A percentile compares a stretch with the other conserved stretches of the same genome.
These are phyloP conservation scores for Prunus mongolica DNA, from an alignment of 306 rosid species.

Conservation along the genomic window DNA sequence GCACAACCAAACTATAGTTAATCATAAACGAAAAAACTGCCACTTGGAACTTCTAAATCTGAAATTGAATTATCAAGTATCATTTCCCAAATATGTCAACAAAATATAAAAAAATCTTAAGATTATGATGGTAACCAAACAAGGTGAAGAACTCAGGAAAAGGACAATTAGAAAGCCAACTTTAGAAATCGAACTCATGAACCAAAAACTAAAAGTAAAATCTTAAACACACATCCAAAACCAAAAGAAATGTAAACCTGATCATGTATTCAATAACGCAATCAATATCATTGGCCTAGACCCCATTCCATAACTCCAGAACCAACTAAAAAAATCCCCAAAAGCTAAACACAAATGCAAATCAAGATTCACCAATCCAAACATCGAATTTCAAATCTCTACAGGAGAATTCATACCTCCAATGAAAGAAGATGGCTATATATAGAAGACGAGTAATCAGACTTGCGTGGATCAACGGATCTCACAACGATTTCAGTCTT, in stretches of 20 bases:
- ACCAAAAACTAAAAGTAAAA: not conserved
- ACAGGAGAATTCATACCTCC: conserved; percentile 17
- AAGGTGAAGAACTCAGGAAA: not conserved
- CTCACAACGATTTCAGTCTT: not conserved
- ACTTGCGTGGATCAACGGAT: conserved; percentile 13
- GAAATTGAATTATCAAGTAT: not conserved
- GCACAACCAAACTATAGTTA: not conserved
- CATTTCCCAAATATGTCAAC: not conserved
- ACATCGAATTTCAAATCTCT: not conserved
- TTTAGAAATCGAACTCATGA: not conserved
- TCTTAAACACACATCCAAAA: not conserved
- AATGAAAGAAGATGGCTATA: conserved; percentile 20
- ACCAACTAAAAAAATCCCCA: not conserved
- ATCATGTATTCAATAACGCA: not conserved
- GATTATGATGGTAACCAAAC: not conserved
- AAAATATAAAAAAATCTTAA: not conserved
- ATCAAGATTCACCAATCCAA: not conserved
- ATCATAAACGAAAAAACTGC: not conserved
- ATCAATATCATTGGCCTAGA: not conserved
- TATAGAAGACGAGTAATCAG: conserved; percentile 7
- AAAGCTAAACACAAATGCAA: not conserved
- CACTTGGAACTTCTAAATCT: not conserved
- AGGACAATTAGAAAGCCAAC: not conserved
- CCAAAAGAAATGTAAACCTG: not conserved
- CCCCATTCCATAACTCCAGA: not conserved